Conservation (phyloP, 192 early-diverging fungal species). For the Dissophora ornata region DNA sequence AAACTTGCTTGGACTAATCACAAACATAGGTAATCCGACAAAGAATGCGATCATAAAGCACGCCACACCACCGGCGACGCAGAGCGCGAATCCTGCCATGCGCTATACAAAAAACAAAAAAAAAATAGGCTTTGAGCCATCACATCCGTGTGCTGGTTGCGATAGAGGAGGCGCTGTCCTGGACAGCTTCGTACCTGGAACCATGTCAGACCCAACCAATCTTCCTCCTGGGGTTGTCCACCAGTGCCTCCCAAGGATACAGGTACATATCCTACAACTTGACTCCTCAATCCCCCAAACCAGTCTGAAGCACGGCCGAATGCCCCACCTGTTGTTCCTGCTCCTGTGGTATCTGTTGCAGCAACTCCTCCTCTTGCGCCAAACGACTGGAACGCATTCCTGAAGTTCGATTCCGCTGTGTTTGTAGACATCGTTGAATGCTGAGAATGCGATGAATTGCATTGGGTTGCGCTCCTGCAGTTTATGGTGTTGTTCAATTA, state of each 20-base stretch:
- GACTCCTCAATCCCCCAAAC: conserved; percentile 30
- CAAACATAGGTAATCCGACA: conserved; percentile 70
- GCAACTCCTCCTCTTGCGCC: conserved; percentile 37
- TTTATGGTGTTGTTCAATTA: no score
- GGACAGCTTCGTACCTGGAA: conserved; percentile 15
- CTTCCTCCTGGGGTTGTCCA: conserved; percentile 39
- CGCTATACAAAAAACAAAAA: conserved; percentile 31
- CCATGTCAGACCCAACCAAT: conserved; percentile 29
- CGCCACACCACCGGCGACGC: conserved; percentile 53
- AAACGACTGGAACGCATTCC: conserved; percentile 56
- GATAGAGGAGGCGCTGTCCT: no score
- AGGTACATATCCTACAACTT: conserved; percentile 40
- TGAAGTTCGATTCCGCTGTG: conserved; percentile 56
- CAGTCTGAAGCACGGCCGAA: conserved; percentile 27
- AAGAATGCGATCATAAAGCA: conserved; percentile 67
- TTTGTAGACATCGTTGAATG: conserved; percentile 43
- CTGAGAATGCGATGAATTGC: no score
- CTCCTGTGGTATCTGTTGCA: conserved; percentile 7
- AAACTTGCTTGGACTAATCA: conserved; percentile 76
- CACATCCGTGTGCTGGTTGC: no score
- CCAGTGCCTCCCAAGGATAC: conserved; percentile 24
- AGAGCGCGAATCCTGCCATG: conserved; percentile 61
- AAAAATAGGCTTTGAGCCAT: no score
- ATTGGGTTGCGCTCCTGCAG: no score
- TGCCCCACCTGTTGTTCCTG: conserved; percentile 5